Base-by-base conservation (phyloP, 805 yeast genomes). In the Zygosaccharomyces siamensis region DNA sequence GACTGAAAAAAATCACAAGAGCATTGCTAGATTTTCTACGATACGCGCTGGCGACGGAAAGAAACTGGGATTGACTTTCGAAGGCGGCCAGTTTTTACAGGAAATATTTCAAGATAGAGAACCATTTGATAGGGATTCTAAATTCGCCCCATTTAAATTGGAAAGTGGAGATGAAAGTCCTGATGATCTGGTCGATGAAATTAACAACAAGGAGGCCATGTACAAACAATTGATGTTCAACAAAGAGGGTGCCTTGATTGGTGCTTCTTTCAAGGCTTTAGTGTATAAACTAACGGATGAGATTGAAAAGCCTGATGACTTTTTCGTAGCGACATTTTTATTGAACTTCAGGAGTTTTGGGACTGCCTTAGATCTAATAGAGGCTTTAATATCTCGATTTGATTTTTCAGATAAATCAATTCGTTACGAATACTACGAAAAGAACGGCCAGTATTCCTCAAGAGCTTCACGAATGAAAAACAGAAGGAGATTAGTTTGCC, bases 291-390 rank as follows among this genome's bases (percentile, higher is more conserved):
- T 85, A 43, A 85, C 90, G 0, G 84, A 85, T 63, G 92, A 85
- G 58, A 51, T 67, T 31, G 57, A 64, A 16, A 81, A 83, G 12
- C 84, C 89, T 1, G 86, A 80, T 49, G 80, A 80, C 49, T 82
- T 84, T 59, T 79, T 84, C 50, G 73, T 80, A 2, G 79, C 93
- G 0, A 79, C 93, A 0, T 86, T 89, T 60, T 80, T 90, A 69
- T 71, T 88, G 47, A 83, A 87, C 37, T 89, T 84, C 69, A 75
- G 89, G 57, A 78, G 80, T 47, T 90, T 84, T 66, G 78, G 89
- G 0, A 75, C 73, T 43, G 80, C 90, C 1, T 71, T 75, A 28
- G 87, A 84, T 51, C 70, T 90, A 24, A 72, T 86, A 36, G 88
- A 84, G 58, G 83, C 78, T 52, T 71, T 89, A 37, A 80, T 86